Percentiles rank a stretch among this genome's conserved stretches.
These are phyloP conservation scores for Rhazya stricta DNA, from an alignment of 257 asterid species.

Conservation along the genomic window DNA sequence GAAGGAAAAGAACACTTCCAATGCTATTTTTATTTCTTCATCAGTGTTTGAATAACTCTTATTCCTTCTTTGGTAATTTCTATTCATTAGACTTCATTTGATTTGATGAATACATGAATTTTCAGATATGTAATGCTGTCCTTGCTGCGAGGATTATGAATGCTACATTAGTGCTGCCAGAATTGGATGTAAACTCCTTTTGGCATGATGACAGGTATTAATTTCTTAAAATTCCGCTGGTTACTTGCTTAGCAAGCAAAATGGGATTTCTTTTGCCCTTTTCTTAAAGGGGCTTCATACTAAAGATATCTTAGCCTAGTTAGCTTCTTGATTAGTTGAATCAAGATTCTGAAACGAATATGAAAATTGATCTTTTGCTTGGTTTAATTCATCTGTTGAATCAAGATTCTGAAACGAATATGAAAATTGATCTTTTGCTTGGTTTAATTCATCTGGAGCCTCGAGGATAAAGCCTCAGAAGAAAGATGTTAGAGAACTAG, in stretches of 20 bases:
- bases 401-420: no score
- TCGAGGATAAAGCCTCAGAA: neutral
- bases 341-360: neutral
- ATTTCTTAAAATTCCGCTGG: constrained; percentile 8
- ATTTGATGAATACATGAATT: constrained; percentile 30
- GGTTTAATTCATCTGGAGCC: neutral
- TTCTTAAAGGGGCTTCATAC: neutral
- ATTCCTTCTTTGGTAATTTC: neutral
- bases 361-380: neutral
- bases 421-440: neutral
- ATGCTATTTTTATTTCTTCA: neutral
- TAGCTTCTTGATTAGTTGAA: neutral
- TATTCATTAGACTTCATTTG: neutral
- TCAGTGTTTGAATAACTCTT: neutral
- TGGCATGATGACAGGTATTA: constrained; percentile 96
- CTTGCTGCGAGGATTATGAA: constrained; percentile 98
- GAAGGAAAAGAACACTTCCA: neutral
- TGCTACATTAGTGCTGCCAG: constrained; percentile 96
- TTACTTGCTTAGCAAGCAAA: neutral
- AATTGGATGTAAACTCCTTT: constrained; percentile 92
- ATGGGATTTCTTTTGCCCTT: neutral
- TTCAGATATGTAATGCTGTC: constrained; percentile 92
- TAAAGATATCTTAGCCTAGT: neutral
- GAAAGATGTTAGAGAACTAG: constrained; percentile 1
- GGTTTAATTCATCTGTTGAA: neutral